These are phyloP conservation scores for Striga hermonthica DNA, from an alignment of 305 asterid species.

Conservation along the genomic window DNA sequence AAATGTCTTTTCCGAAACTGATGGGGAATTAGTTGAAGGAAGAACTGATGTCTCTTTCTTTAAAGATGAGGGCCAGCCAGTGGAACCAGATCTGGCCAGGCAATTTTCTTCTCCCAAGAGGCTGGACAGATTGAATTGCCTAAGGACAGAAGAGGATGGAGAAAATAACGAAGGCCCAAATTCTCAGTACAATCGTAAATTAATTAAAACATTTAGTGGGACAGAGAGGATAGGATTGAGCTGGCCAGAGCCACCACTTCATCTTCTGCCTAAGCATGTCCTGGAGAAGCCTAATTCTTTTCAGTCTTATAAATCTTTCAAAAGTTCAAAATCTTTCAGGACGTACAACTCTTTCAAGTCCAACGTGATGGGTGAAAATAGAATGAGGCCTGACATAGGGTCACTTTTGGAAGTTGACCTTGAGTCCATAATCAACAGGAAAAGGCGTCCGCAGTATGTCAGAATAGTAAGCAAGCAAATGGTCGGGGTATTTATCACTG, in stretches of 20 bases:
- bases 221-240: conserved; percentile 79
- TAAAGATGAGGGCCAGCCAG: conserved; percentile 25
- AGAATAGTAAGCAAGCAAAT: conserved; percentile 94
- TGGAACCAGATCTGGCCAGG: conserved; percentile 36
- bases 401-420: conserved; percentile 67
- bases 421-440: conserved; percentile 64
- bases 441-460: conserved; percentile 74
- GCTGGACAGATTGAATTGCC: conserved; percentile 46
- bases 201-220: conserved; percentile 59
- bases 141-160: conserved; percentile 5
- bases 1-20: conserved; percentile 32
- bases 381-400: conserved; percentile 40
- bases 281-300: conserved; percentile 57
- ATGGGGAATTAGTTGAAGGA: conserved; percentile 31
- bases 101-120: conserved; percentile 53
- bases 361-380: conserved; percentile 32
- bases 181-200: conserved; percentile 34
- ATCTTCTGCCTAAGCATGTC: conserved; percentile 56
- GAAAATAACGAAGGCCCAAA: too few species aligned
- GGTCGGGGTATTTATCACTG: conserved; percentile 80
- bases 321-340: conserved; percentile 53
- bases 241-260: conserved; percentile 92
- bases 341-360: conserved; percentile 59
- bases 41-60: conserved; percentile 28
- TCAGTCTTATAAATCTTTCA: conserved; percentile 39